phyloP scores from a whole-genome alignment of 2,329 filamentous ascomycete genomes.

The Diaporthe batatas region DNA sequence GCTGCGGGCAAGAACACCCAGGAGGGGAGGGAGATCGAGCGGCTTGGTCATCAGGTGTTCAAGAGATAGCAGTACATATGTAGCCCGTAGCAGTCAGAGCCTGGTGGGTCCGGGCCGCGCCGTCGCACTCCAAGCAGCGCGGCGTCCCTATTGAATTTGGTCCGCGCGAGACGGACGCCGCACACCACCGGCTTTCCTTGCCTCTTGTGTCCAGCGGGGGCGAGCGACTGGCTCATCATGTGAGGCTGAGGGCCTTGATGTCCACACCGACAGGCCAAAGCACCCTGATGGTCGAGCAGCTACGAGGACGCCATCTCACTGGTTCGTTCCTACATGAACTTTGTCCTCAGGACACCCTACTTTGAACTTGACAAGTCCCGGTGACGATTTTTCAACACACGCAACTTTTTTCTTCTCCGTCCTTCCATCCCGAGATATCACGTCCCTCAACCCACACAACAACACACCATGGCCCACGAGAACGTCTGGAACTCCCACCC shows the following conservation, averaged over 20 bases:
- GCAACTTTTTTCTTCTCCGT: too few relatives aligned
- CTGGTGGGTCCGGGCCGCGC: not conserved
- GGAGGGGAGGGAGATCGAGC: constrained; percentile 83
- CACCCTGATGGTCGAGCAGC: constrained; percentile 11
- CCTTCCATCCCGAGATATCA: not conserved
- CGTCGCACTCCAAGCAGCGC: not conserved
- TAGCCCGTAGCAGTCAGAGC: not conserved
- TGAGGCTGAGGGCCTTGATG: constrained; percentile 23
- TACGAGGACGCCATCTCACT: too few relatives aligned
- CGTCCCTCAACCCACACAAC: not conserved
- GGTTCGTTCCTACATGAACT: not conserved
- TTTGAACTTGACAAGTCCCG: not conserved
- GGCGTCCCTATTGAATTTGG: not conserved
- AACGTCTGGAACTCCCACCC: constrained; percentile 88
- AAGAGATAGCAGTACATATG: constrained; percentile 60
- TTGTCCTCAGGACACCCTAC: not conserved
- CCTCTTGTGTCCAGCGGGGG: not conserved
- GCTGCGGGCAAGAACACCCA: constrained; percentile 78
- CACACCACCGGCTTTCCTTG: not conserved
- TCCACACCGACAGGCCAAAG: not conserved
- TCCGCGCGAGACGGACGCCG: not conserved
- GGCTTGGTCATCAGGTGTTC: constrained; percentile 74
- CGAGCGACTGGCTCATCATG: not conserved
- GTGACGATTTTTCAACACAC: not conserved
- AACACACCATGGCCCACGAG: constrained; percentile 65